These are phyloP conservation scores for Lithohypha guttulata DNA, from an alignment of 2,329 filamentous ascomycete genomes.

Conservation along the genomic window DNA sequence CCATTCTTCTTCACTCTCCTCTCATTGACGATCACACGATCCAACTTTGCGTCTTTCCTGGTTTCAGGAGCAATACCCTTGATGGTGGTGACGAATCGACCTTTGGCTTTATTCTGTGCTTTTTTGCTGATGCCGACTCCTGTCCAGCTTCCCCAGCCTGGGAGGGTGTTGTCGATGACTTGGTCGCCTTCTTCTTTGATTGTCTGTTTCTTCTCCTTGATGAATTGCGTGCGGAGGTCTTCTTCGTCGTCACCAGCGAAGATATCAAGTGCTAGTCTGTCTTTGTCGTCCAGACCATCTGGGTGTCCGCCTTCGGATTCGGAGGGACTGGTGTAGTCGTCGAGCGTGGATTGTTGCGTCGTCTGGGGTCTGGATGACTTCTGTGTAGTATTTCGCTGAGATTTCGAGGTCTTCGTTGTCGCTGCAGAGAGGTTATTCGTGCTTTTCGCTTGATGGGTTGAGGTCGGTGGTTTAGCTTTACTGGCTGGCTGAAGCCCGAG, in stretches of 20 bases:
- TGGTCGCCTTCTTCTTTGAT: slow-evolving; percentile 72
- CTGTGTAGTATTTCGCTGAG: neutral
- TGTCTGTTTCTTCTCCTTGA: slow-evolving; percentile 62
- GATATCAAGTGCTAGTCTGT: slow-evolving; percentile 63
- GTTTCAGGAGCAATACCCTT: slow-evolving; percentile 66
- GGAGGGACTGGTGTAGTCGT: slow-evolving; percentile 22
- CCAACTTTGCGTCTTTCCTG: slow-evolving; percentile 70
- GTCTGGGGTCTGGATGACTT: neutral
- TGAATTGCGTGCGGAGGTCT: slow-evolving; percentile 72
- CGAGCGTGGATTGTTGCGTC: neutral
- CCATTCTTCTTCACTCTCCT: slow-evolving; percentile 82
- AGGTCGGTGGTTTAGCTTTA: slow-evolving; percentile 11
- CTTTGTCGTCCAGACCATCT: slow-evolving; percentile 30
- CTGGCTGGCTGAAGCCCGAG: neutral
- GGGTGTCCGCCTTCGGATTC: slow-evolving; percentile 34
- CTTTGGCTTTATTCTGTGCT: slow-evolving; percentile 45
- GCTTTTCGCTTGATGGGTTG: too few species aligned
- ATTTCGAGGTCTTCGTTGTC: neutral
- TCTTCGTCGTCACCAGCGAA: slow-evolving; percentile 60
- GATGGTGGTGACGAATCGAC: slow-evolving; percentile 36
- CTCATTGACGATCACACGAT: slow-evolving; percentile 84
- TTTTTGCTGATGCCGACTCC: slow-evolving; percentile 69
- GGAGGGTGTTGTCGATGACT: slow-evolving; percentile 70
- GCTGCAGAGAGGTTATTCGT: slow-evolving; percentile 6
- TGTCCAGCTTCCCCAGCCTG: slow-evolving; percentile 89